phyloP scores from a whole-genome alignment of 2,329 filamentous ascomycete species.

The Paraconiothyrium brasiliense region DNA sequence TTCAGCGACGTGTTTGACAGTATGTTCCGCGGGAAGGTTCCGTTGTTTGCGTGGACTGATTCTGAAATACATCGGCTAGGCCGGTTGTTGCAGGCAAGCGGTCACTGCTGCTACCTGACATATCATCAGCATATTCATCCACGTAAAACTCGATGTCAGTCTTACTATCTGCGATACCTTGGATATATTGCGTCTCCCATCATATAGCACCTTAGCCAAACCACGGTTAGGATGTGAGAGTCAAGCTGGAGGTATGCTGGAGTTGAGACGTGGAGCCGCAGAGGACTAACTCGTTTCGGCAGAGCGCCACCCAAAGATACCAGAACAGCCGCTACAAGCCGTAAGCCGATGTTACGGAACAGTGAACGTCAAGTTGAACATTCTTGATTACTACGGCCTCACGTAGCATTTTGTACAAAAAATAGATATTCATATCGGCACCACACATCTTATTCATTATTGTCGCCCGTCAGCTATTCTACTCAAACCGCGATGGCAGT shows the following conservation, averaged over 20 bases:
- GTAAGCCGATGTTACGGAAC: constrained; percentile 20
- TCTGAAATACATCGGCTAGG: neutral
- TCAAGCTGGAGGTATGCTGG: neutral
- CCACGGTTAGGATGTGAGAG: neutral
- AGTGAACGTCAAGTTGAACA: constrained; percentile 7
- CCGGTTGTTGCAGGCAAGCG: constrained; percentile 11
- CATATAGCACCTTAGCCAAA: neutral
- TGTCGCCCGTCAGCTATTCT: neutral
- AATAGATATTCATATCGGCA: neutral
- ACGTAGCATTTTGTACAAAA: neutral
- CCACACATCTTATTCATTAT: neutral
- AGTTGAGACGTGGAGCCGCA: neutral
- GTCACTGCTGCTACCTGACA: neutral
- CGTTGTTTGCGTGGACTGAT: neutral
- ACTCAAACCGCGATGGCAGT: constrained; percentile 28
- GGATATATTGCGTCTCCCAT: too few relatives aligned
- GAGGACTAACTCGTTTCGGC: neutral
- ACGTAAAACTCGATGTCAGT: neutral
- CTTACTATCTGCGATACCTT: neutral
- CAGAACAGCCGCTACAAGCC: constrained; percentile 21
- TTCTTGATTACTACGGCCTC: neutral
- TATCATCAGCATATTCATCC: too few relatives aligned
- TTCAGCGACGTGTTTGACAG: neutral
- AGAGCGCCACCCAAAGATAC: constrained; percentile 10
- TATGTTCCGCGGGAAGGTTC: neutral